Conservation (phyloP, 345 rosid species). For the Linum tenue region DNA sequence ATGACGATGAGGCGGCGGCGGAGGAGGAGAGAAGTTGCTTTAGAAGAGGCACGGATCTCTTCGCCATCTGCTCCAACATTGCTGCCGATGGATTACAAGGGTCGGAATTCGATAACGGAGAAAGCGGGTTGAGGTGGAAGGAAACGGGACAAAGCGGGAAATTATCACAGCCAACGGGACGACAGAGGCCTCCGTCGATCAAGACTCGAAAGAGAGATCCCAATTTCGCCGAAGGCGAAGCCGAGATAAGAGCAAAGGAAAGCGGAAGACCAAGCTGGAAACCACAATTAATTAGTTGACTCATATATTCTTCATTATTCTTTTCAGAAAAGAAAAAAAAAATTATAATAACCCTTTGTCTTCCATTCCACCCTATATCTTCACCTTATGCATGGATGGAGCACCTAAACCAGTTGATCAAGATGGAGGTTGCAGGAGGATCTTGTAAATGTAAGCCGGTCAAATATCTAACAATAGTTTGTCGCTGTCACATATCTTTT, state of each 20-base stretch:
- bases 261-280: neutral
- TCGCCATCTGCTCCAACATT: constrained; percentile 37
- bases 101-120: neutral
- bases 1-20: constrained; percentile 8
- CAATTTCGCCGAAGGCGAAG: neutral
- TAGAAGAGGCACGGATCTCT: constrained; percentile 40
- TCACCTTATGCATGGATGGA: too few relatives aligned
- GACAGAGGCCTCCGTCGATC: neutral
- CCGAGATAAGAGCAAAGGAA: neutral
- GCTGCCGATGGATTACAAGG: neutral
- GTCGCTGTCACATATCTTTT: too few relatives aligned
- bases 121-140: neutral
- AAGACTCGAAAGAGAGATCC: neutral
- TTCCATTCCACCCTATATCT: too few relatives aligned
- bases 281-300: neutral
- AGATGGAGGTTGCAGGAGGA: too few relatives aligned
- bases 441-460: too few relatives aligned
- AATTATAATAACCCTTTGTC: too few relatives aligned
- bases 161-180: neutral
- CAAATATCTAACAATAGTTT: too few relatives aligned
- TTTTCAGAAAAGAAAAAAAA: too few relatives aligned
- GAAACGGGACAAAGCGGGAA: neutral
- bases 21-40: constrained; percentile 35
- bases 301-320: too few relatives aligned
- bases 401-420: too few relatives aligned